phyloP scores from a whole-genome alignment of 2,329 filamentous ascomycete genomes.

The Byssothecium circinans region DNA sequence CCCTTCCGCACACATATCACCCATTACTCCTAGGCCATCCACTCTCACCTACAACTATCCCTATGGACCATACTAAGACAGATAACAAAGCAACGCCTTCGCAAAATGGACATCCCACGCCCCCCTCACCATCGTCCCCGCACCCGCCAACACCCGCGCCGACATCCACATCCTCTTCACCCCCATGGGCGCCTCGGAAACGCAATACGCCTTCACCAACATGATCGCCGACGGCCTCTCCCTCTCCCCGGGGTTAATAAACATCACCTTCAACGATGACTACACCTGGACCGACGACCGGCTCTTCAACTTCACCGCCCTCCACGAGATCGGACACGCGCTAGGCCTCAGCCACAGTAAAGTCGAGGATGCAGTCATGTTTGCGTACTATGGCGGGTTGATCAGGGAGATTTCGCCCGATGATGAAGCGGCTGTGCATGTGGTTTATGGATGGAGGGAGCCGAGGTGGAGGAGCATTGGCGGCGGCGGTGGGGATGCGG shows the following conservation, averaged over 20 bases:
- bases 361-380: slow-evolving; percentile 34
- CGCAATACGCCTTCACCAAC: slow-evolving; percentile 26
- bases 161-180: slow-evolving; percentile 30
- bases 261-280: slow-evolving; percentile 35
- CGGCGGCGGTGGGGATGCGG: slow-evolving; percentile 17
- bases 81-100: slow-evolving; percentile 24
- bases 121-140: slow-evolving; percentile 22
- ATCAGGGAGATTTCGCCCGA: slow-evolving; percentile 28
- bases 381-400: slow-evolving; percentile 24
- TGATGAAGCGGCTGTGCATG: slow-evolving; percentile 32
- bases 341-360: slow-evolving; percentile 32
- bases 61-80: too few relatives aligned
- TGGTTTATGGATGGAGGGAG: slow-evolving; percentile 31
- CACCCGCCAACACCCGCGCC: slow-evolving; percentile 15
- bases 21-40: too few relatives aligned
- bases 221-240: slow-evolving; percentile 27
- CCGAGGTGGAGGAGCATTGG: slow-evolving; percentile 30
- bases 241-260: slow-evolving; percentile 27
- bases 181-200: slow-evolving; percentile 23
- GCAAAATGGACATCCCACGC: slow-evolving; percentile 26
- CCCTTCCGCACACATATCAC: too few relatives aligned
- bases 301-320: slow-evolving; percentile 29
- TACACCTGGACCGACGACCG: slow-evolving; percentile 31
- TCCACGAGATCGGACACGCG: slow-evolving; percentile 34
- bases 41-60: too few relatives aligned